Evolutionary conservation across 257 asterid genomes (phyloP).

Genomic region (Lycium ferocissimum): DNA sequence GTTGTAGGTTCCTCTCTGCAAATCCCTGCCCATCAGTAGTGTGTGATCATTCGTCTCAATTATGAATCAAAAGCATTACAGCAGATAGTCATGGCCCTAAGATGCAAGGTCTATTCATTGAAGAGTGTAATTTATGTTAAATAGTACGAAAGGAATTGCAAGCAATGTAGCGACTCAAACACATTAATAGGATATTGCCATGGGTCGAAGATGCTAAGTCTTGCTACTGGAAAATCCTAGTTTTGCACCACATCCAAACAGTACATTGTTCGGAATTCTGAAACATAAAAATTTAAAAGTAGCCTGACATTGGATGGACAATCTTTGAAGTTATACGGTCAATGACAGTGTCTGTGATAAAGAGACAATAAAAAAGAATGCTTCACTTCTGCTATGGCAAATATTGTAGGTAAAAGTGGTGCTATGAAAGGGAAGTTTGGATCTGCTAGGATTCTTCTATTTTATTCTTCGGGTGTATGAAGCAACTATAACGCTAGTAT

Average conservation of each 20-base stretch:
- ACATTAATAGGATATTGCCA: not conserved
- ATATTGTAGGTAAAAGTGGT: not conserved
- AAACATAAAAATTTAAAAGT: not conserved
- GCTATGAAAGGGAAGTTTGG: not conserved
- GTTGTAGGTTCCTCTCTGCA: conserved; percentile 87
- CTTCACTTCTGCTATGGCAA: not conserved
- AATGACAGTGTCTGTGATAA: not conserved
- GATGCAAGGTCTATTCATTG: not conserved
- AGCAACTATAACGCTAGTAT: not conserved
- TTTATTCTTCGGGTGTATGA: not conserved
- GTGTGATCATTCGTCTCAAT: not conserved
- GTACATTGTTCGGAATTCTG: conserved; percentile 23
- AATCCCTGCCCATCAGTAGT: conserved; percentile 66
- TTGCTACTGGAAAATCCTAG: conserved; percentile 3
- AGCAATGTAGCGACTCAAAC: conserved; percentile 9
- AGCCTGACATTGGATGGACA: not conserved
- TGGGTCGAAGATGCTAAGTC: not conserved
- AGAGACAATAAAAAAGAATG: not conserved
- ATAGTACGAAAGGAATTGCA: not conserved
- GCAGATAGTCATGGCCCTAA: not conserved
- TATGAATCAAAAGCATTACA: conserved; percentile 2
- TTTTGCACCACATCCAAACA: not conserved
- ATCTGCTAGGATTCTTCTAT: not conserved
- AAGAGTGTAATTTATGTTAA: not conserved
- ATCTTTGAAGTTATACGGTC: not conserved